Base-by-base conservation (phyloP, 148 eudicot species). In the Rhododendron henanense region DNA sequence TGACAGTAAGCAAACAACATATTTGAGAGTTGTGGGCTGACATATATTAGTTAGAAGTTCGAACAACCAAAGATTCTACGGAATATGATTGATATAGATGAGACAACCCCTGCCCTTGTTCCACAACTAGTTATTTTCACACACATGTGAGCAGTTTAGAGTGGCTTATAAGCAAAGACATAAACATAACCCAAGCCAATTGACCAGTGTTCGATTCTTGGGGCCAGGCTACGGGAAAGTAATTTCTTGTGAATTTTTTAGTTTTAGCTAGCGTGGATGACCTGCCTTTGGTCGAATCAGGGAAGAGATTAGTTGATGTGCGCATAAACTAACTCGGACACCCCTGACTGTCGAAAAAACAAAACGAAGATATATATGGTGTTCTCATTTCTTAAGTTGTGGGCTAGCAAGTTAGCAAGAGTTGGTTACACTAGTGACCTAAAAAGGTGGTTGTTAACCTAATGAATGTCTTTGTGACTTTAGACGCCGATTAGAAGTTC, bases 391-490 rank as follows among this genome's bases (percentile, higher is more conserved):
- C 13, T 10, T 1, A 67, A 28, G 37, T 4, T 69, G 75, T 28
- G 74, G 6, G 1, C 4, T 31, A 9, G 71, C 10, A 83, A 45
- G 16, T 18, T 37, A 80, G 61, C 6, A 23, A 69, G 44, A 78
- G 84, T 81, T 50, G 83, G 28, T 85, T 80, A 47, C 25, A 78
- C 87, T 50, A 67, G 85, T 83, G 85, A 83, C 85, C 78, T 71
- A 47, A 23, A 71, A 74, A 5, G 18, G 10, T 19, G 80, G 28
- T 50, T 33, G 80, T 50, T 74, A 37, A 74, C 67, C 85, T 33
- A 84, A 84, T 51, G 44, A 57, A 9, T 18, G 3, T 5, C 45
- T 45, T 7, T 69, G 31, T 0, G 37, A 33, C 45, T 31, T 57
- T 81, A 1, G 69, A 4, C 11, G 19, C n/a, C 25, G 37, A n/a